phyloP scores from a whole-genome alignment of 495 filamentous ascomycete genomes.

The Endocarpon pusillum region DNA sequence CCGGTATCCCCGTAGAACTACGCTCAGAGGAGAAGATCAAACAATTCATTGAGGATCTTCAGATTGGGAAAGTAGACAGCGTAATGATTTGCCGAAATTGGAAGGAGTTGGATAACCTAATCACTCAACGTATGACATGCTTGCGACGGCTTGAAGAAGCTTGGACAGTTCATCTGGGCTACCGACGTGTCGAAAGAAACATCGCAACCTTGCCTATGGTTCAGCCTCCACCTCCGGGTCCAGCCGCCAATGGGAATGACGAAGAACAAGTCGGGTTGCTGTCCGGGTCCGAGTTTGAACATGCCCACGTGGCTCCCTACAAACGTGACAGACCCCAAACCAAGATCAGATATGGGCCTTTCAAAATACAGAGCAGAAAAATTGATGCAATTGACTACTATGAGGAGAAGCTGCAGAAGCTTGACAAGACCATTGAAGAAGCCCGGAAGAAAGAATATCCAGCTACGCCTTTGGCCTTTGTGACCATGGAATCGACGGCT shows the following conservation, averaged over 20 bases:
- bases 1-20: constrained; percentile 69
- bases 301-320: constrained; percentile 23
- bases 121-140: constrained; percentile 45
- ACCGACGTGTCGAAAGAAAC: constrained; percentile 28
- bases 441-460: constrained; percentile 62
- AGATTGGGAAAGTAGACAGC: constrained; percentile 84
- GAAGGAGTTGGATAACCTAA: constrained; percentile 60
- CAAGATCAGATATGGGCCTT: constrained; percentile 63
- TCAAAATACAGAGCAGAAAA: constrained; percentile 50
- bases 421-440: constrained; percentile 58
- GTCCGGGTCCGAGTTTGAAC: constrained; percentile 19
- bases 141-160: constrained; percentile 67
- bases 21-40: constrained; percentile 70
- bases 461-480: constrained; percentile 73
- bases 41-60: constrained; percentile 68
- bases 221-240: constrained; percentile 28
- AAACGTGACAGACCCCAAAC: constrained; percentile 42
- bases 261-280: constrained; percentile 37
- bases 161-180: constrained; percentile 56
- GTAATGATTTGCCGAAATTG: constrained; percentile 81
- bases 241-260: constrained; percentile 22
- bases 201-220: constrained; percentile 33
- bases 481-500: constrained; percentile 93
- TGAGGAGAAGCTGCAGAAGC: constrained; percentile 61
- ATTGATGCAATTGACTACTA: constrained; percentile 91